phyloP scores from a whole-genome alignment of 2,329 filamentous ascomycete genomes.

The Ophiostoma quercus region DNA sequence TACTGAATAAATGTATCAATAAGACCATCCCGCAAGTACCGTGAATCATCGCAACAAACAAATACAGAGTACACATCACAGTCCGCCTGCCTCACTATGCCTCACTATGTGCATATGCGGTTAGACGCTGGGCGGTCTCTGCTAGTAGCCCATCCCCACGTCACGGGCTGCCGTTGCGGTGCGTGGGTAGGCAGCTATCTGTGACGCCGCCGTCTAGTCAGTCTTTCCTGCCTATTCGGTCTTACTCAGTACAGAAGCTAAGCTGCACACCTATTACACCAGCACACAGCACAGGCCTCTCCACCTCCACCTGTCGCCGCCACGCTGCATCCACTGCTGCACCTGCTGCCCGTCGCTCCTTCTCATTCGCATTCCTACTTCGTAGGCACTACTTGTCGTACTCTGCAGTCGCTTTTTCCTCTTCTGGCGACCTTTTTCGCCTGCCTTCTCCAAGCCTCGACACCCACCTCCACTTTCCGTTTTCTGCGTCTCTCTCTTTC shows the following conservation, averaged over 20 bases:
- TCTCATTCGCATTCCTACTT: slow-evolving; percentile 6
- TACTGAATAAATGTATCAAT: neutral
- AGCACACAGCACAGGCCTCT: neutral
- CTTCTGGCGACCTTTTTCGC: slow-evolving; percentile 15
- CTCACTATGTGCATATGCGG: slow-evolving; percentile 10
- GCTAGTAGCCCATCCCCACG: slow-evolving; percentile 12
- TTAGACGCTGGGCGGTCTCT: slow-evolving; percentile 10
- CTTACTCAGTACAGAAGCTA: neutral
- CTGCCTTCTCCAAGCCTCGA: slow-evolving; percentile 13
- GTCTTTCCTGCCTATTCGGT: neutral
- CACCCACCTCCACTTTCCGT: slow-evolving; percentile 14
- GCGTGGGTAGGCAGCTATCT: slow-evolving; percentile 19
- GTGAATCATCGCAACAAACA: neutral
- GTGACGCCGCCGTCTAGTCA: slow-evolving; percentile 17
- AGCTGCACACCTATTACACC: neutral
- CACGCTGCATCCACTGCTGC: slow-evolving; percentile 7
- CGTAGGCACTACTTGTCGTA: neutral
- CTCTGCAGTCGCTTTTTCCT: neutral
- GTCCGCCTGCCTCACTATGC: neutral
- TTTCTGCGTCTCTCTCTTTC: neutral
- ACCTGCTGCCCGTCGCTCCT: slow-evolving; percentile 4
- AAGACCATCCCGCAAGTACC: no score
- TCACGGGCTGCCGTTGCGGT: slow-evolving; percentile 1
- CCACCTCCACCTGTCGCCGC: slow-evolving; percentile 9
- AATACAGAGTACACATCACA: neutral